Base-by-base conservation (phyloP, 164 flowering plant genomes). In the Chimonanthus praecox region DNA sequence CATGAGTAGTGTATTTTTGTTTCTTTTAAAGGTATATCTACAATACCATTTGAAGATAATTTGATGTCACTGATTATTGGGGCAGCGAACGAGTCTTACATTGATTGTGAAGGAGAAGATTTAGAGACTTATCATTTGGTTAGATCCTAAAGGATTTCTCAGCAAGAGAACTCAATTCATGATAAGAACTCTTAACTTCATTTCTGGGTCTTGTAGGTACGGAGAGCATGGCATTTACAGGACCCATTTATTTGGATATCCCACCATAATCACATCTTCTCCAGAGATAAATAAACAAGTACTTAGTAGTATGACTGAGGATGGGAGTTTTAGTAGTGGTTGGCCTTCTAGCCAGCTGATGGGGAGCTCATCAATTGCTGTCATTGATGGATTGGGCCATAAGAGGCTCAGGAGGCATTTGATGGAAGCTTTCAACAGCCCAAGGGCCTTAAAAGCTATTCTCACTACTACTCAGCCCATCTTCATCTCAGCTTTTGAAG, bases 401-500 rank as follows among this genome's bases (percentile, higher is more conserved):
- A 67, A 67, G 60, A 74, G 76, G 65, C 18, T 74, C 2, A 74
- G 71, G 58, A 67, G 58, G 43, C 67, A 74, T 68, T 68, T 74
- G 47, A 74, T 74, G 76, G 76, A 74, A 58, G 71, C 76, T 47
- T 58, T 74, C 66, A 74, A 74, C 71, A 74, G 65, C 54, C 76
- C 76, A 58, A 67, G 33, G 71, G 71, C 71, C 33, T 71, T 74
- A 13, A 45, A 11, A 58, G 68, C 51, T 70, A 16, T 67, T 20
- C 67, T 74, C 58, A 16, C 16, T 6, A 68, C 9, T 68, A 64
- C 76, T 44, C 76, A 74, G 43, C 76, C 71, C 49, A 58, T 63
- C 44, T 68, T 74, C 49, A 68, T 74, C 50, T 54, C 71, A 9
- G 54, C 71, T 20, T 58, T 74, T 58, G 71, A 74, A 68, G 66